phyloP scores from a whole-genome alignment of 768 basidiomycete genomes.

The Collybia mongolica region DNA sequence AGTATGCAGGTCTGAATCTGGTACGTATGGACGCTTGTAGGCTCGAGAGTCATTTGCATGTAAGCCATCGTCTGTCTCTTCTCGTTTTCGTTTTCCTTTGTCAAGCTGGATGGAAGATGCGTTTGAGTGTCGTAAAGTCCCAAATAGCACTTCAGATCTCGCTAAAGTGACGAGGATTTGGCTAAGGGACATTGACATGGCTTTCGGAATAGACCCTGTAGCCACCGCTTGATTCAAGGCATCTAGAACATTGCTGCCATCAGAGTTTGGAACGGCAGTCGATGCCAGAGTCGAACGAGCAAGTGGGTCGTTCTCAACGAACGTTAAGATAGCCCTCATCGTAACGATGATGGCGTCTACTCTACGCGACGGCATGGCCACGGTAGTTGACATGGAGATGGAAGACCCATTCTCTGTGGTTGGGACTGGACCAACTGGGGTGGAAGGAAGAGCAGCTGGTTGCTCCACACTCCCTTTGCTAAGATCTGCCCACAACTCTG shows the following conservation, averaged over 20 bases:
- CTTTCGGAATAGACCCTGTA: constrained; percentile 48
- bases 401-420: constrained; percentile 1
- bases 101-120: constrained; percentile 61
- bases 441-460: constrained; percentile 18
- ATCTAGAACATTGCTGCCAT: constrained; percentile 53
- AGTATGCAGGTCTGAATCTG: constrained; percentile 46
- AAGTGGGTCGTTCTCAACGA: constrained; percentile 53
- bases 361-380: constrained; percentile 31
- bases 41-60: constrained; percentile 26
- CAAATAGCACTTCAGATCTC: constrained; percentile 64
- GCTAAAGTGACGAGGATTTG: constrained; percentile 65
- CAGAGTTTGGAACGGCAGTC: constrained; percentile 44
- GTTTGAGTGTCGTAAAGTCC: constrained; percentile 61
- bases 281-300: constrained; percentile 55
- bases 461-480: constrained; percentile 53
- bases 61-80: constrained; percentile 44
- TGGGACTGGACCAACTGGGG: constrained; percentile 6
- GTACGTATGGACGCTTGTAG: constrained; percentile 45
- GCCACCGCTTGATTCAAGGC: constrained; percentile 49
- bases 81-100: constrained; percentile 76
- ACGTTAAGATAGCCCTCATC: constrained; percentile 59
- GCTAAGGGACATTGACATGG: constrained; percentile 55
- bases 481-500: constrained; percentile 78
- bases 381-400: constrained; percentile 10
- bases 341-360: constrained; percentile 63